Evolutionary conservation across 2,329 filamentous ascomycete species (phyloP), one percentile per base, ranked within the genome.

Genomic region (Rosellinia necatrix): DNA sequence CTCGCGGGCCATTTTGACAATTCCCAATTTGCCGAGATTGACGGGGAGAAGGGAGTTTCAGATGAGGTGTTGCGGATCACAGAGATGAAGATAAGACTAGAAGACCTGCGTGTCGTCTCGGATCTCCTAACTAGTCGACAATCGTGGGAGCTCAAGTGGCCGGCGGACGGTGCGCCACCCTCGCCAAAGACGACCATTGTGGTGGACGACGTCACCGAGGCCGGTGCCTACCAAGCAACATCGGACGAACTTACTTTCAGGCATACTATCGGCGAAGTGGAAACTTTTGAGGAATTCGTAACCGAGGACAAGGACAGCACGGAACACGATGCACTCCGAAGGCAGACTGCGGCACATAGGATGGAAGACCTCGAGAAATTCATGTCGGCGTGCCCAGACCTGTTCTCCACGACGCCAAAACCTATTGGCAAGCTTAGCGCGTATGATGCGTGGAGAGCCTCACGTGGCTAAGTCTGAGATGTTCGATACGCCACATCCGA

Each of bases 401-500:
- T 64, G 5, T 64, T 64, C 46, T 25, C 30, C 25, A 61, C 44
- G 12, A 54, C 12, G 12, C 62, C 58, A 6, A 24, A 34, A 7
- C 62, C 62, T 4, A 34, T 63, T 17, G 60, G 58, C 29, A 64
- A 63, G 25, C 58, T 64, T 49, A 41, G 48, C 2, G 62, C 60
- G 3, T 63, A 64, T 51, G 48, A 61, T 7, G 37, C 19, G 9
- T 64, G 62, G 62, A 60, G 43, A 43, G 29, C 38, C 17, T 15
- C 19, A 6, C 35, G 25, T 24, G n/a, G 21, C 17, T 58, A 49
- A 40, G n/a, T 4, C n/a, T n/a, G n/a, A 38, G 15, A 38, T 3
- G 10, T 22, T n/a, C n/a, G n/a, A n/a, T n/a, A n/a, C n/a, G n/a
- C n/a, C n/a, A n/a, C n/a, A n/a, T n/a, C n/a, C n/a, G n/a, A n/a